Evolutionary conservation across 495 filamentous ascomycete species (phyloP).

Genomic region (Chaetomium tenue): DNA sequence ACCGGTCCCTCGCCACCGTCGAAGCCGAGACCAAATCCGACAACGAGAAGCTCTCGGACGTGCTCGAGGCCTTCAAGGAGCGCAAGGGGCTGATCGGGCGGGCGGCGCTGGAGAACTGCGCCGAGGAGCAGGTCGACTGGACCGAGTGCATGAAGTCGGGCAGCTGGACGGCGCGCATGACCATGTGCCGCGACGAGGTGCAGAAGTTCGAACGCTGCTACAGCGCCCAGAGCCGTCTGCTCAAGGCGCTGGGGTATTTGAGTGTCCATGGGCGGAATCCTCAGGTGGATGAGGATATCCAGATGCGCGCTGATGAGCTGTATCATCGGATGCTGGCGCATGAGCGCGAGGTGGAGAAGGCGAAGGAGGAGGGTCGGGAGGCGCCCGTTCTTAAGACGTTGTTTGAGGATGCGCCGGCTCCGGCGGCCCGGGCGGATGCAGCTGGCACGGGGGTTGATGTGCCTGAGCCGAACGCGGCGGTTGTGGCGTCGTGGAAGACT

Average conservation of each 20-base stretch:
- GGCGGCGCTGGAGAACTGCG: constrained; percentile 91
- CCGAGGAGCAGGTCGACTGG: constrained; percentile 74
- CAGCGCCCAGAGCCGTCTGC: constrained; percentile 76
- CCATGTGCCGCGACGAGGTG: constrained; percentile 73
- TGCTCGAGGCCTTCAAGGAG: constrained; percentile 80
- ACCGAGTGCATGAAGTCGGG: constrained; percentile 72
- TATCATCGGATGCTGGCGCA: constrained; percentile 82
- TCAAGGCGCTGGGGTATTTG: constrained; percentile 90
- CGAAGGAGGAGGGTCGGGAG: constrained; percentile 59
- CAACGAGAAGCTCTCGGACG: constrained; percentile 67
- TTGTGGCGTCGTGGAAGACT: constrained; percentile 49
- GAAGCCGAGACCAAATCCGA: constrained; percentile 65
- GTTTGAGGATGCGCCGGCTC: constrained; percentile 32
- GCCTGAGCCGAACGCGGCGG: constrained; percentile 36
- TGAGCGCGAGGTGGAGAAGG: constrained; percentile 65
- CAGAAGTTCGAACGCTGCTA: constrained; percentile 75
- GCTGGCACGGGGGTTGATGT: constrained; percentile 10
- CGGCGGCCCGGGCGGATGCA: constrained; percentile 19
- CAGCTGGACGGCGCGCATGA: constrained; percentile 56
- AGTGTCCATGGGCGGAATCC: constrained; percentile 58
- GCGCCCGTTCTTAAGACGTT: constrained; percentile 50
- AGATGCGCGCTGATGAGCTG: constrained; percentile 89
- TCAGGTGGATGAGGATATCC: constrained; percentile 81
- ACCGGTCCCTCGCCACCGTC: constrained; percentile 63
- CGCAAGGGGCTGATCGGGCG: constrained; percentile 72